These are phyloP conservation scores for Yamadazyma atmosphaerica DNA, from an alignment of 1,139 yeast species.

Conservation along the genomic window DNA sequence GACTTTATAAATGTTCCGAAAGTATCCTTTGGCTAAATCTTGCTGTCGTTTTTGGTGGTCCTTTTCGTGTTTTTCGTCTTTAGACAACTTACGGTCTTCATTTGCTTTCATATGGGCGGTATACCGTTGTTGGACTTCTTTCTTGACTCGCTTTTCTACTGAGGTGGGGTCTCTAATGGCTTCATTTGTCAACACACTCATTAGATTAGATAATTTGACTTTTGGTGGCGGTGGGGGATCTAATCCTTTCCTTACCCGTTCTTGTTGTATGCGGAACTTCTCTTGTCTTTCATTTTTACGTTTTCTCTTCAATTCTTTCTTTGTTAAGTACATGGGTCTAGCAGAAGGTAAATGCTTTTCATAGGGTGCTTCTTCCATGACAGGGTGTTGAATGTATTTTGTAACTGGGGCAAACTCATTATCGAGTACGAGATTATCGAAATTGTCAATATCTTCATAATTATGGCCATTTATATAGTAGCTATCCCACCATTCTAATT, in stretches of 20 bases:
- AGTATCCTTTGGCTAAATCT: constrained; percentile 48
- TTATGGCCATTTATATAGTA: constrained; percentile 38
- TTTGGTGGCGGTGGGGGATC: constrained; percentile 91
- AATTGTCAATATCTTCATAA: constrained; percentile 25
- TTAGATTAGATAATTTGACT: constrained; percentile 76
- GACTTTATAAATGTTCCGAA: constrained; percentile 61
- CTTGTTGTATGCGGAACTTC: constrained; percentile 69
- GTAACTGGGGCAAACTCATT: constrained; percentile 54
- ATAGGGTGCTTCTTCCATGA: constrained; percentile 61
- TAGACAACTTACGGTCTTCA: constrained; percentile 58
- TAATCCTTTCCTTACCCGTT: constrained; percentile 74
- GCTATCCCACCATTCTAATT: constrained; percentile 83
- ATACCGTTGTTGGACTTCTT: constrained; percentile 66
- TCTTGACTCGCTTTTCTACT: constrained; percentile 69
- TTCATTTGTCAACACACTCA: constrained; percentile 83
- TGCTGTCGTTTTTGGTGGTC: constrained; percentile 45
- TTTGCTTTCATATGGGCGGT: constrained; percentile 63
- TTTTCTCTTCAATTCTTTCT: constrained; percentile 71
- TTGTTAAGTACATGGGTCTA: constrained; percentile 63
- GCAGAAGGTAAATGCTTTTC: constrained; percentile 39
- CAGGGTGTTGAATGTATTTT: constrained; percentile 78
- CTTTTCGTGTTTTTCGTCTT: constrained; percentile 57
- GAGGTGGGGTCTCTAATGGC: constrained; percentile 90
- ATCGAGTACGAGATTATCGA: constrained; percentile 23
- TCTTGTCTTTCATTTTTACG: constrained; percentile 71